Base-by-base conservation (phyloP, 2,329 filamentous ascomycete genomes). In the Penicillium expansum region DNA sequence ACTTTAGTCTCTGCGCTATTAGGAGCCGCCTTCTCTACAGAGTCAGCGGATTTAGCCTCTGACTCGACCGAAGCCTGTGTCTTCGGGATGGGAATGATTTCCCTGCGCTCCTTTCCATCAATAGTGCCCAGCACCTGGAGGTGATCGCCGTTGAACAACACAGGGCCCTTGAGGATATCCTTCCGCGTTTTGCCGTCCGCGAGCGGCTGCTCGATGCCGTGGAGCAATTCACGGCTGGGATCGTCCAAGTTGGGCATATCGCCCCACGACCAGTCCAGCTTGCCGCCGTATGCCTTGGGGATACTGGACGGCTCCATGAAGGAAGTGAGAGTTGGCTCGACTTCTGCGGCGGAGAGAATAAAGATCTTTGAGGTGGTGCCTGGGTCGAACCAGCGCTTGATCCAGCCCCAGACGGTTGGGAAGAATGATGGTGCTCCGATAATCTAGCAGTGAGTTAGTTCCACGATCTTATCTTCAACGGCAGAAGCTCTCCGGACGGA, bases 351-450 rank as follows among this genome's bases (percentile, higher is more conserved):
- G 47, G 82, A 82, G 53, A 97, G 84, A 66, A 97, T 94, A 74
- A 96, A 96, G 73, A 97, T 97, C 79, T 97, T 97, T 68, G 91
- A 94, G 3, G 92, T 90, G 33, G 93, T 97, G 60, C 92, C 91
- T 7, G 92, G 92, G 77, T 92, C 89, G 69, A 96, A 96, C 92
- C 92, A 96, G 69, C 89, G 88, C 81, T 96, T 96, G 76, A 96
- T 84, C 91, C 92, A 96, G 63, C 90, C 86, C 92, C 92, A 74
- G 58, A 96, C 90, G 3, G 91, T 96, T 48, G 89, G 89, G 79
- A 96, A 96, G 82, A 96, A 96, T 44, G 83, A 77, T 48, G 93
- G 93, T 0, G 93, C 93, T 59, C 92, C 92, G 62, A 97, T 91
- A 68, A 97, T 89, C 82, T 86, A 59, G 11, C 7, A 41, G 1